phyloP scores from a whole-genome alignment of 345 rosid species.

The Arabidopsis suecica region DNA sequence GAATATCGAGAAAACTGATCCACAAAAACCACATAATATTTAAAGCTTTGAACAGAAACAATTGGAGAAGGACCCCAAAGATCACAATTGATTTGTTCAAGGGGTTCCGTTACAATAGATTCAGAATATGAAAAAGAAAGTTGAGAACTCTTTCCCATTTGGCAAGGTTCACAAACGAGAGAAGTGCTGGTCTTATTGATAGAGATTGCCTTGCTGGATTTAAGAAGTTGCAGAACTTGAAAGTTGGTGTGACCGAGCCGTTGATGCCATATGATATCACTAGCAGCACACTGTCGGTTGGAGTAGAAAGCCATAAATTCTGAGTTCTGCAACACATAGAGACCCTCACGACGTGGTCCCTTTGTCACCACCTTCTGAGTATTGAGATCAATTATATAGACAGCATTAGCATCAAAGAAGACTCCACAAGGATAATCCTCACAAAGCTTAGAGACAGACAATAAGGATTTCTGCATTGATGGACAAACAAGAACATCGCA shows the following conservation, averaged over 20 bases:
- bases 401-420: background rate
- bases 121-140: background rate
- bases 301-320: background rate
- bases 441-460: background rate
- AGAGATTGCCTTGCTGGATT: background rate
- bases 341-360: background rate
- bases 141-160: background rate
- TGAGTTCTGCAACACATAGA: background rate
- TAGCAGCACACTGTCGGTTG: background rate
- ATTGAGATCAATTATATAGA: background rate
- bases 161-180: background rate
- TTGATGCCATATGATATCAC: background rate
- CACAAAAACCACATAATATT: background rate
- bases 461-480: background rate
- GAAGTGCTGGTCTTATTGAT: background rate
- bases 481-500: background rate
- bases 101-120: background rate
- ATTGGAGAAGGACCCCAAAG: background rate
- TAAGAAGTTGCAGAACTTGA: background rate
- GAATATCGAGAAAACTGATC: background rate
- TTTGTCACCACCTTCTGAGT: background rate
- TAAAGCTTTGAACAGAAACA: background rate
- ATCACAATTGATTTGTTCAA: background rate
- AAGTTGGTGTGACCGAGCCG: background rate
- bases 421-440: constrained; percentile 4